Base-by-base conservation (phyloP, 2,329 filamentous ascomycete genomes). In the Aspergillus candidus region DNA sequence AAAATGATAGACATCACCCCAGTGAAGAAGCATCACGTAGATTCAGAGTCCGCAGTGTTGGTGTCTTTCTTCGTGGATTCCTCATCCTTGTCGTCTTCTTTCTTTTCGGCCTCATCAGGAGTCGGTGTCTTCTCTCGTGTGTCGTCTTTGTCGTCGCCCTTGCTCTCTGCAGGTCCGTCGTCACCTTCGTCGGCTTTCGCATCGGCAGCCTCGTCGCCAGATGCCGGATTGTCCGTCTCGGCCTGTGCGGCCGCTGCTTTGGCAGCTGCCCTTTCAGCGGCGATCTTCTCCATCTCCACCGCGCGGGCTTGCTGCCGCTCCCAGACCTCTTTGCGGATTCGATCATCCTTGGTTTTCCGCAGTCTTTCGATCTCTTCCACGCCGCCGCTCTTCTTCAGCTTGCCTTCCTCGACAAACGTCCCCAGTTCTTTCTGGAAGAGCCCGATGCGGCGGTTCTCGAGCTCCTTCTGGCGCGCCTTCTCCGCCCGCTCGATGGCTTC, bases 401-500 rank as follows among this genome's bases (percentile, higher is more conserved):
- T 93, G 46, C 88, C 88, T 59, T 95, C 88, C 52, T 86, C 79
- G 1, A 97, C 91, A 61, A 97, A 98, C 29, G 70, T 77, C 12
- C 81, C 79, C 7, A 98, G 78, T 66, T 98, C 93, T 56, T 86
- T 86, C 64, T 86, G 88, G 60, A 98, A 84, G 27, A 88, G 86
- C 31, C 84, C 86, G 18, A 78, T 78, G 13, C 75, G 76, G 2
- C 93, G 79, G 50, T 74, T 83, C 62, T 88, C 86, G 1, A 98
- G 77, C 62, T 98, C 93, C 62, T 88, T 89, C 66, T 93, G 86
- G 15, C 93, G 78, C 6, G 89, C 77, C 70, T 90, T 93, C 70
- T 97, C 93, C 0, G 93, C 93, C n/a, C 93, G 82, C 66, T 97
- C 90, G 54, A 98, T 98, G 31, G 93, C 93, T 68, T 97, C 93